These are phyloP conservation scores for Trichaptum fuscoviolaceum DNA, from an alignment of 768 basidiomycete species.

Conservation along the genomic window DNA sequence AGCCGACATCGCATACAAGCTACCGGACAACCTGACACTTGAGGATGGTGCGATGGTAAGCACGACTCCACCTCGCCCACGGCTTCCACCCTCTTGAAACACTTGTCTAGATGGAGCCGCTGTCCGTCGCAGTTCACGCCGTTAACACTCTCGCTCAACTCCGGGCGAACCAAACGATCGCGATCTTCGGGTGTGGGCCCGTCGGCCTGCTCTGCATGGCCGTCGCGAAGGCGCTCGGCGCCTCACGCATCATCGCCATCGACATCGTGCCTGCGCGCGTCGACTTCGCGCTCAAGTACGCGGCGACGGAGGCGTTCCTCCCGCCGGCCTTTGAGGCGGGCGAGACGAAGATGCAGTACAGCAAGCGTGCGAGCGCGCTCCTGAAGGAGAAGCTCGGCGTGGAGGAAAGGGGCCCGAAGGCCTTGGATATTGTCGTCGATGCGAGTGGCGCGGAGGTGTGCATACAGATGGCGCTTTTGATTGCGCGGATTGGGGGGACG, in stretches of 20 bases:
- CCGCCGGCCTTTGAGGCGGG: conserved; percentile 56
- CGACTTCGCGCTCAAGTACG: conserved; percentile 81
- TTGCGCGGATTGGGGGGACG: conserved; percentile 73
- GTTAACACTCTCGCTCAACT: conserved; percentile 73
- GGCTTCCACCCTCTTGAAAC: neutral
- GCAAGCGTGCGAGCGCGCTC: conserved; percentile 59
- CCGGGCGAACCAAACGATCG: conserved; percentile 68
- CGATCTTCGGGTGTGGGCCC: conserved; percentile 87
- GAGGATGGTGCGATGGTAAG: conserved; percentile 93
- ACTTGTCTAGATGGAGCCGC: conserved; percentile 74
- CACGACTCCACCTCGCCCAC: conserved; percentile 1
- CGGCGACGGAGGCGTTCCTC: conserved; percentile 69
- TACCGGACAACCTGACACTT: conserved; percentile 79
- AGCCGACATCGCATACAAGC: conserved; percentile 74
- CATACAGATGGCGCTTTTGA: conserved; percentile 77
- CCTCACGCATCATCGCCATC: conserved; percentile 76
- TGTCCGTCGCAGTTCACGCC: conserved; percentile 89
- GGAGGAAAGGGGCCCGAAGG: conserved; percentile 59
- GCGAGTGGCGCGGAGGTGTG: conserved; percentile 92
- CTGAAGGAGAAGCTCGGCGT: conserved; percentile 66
- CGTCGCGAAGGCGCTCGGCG: conserved; percentile 91
- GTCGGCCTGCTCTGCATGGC: conserved; percentile 87
- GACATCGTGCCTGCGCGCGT: conserved; percentile 75
- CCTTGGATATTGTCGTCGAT: conserved; percentile 85
- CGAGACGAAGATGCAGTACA: conserved; percentile 68